These are phyloP conservation scores for Trypanosoma theileri DNA, from an alignment of 208 protist genomes.

Conservation along the genomic window DNA sequence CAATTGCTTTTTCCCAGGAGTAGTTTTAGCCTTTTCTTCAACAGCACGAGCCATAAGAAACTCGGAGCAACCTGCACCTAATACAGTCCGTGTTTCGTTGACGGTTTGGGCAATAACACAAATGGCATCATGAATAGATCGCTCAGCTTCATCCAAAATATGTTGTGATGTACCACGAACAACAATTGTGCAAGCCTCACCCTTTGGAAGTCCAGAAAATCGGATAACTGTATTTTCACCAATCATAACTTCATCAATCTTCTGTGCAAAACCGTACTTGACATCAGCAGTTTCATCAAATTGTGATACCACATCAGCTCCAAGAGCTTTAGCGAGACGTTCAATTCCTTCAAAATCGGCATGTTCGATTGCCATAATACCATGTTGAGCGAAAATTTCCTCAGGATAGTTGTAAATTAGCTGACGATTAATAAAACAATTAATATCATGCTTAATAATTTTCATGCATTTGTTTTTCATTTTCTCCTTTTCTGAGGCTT, in stretches of 20 bases:
- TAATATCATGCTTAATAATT: slow-evolving; percentile 96
- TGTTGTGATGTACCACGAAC: slow-evolving; percentile 98
- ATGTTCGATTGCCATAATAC: slow-evolving; percentile 99
- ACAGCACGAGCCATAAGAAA: slow-evolving; percentile 99
- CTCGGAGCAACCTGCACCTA: slow-evolving; percentile 98
- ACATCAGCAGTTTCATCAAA: slow-evolving; percentile 98
- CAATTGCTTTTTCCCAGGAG: slow-evolving; percentile 83
- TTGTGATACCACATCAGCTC: slow-evolving; percentile 98
- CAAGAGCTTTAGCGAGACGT: slow-evolving; percentile 94
- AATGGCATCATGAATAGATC: slow-evolving; percentile 99
- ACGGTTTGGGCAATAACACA: slow-evolving; percentile 98
- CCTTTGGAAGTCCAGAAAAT: slow-evolving; percentile 95
- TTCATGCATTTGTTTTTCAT: slow-evolving; percentile 96
- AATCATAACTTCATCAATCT: slow-evolving; percentile 98
- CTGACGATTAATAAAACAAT: slow-evolving; percentile 99
- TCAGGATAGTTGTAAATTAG: slow-evolving; percentile 99
- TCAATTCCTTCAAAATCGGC: slow-evolving; percentile 99
- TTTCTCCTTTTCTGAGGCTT: slow-evolving; percentile 97
- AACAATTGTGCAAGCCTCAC: slow-evolving; percentile 99
- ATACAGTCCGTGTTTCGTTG: slow-evolving; percentile 94
- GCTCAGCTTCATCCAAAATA: slow-evolving; percentile 99
- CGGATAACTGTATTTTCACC: slow-evolving; percentile 98
- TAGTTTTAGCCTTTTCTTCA: slow-evolving; percentile 90
- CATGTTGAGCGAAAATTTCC: slow-evolving; percentile 97
- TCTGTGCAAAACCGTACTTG: slow-evolving; percentile 94